phyloP scores from a whole-genome alignment of 805 yeast genomes.

The Dipodascopsis uninucleata region DNA sequence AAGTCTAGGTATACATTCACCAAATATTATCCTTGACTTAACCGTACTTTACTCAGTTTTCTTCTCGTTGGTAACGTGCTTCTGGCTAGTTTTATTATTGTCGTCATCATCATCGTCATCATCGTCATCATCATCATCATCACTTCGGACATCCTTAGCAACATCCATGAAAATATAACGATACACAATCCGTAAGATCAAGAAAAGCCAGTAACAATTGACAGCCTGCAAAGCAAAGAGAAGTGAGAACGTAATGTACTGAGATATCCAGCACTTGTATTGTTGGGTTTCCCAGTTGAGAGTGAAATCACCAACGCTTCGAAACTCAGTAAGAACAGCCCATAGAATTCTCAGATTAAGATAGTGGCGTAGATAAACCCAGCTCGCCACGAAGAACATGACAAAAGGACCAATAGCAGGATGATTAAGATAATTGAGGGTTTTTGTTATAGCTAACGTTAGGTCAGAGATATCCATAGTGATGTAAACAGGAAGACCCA shows the following conservation, averaged over 20 bases:
- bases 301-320: constrained; percentile 74
- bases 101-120: constrained; percentile 9
- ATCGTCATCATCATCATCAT: constrained; percentile 63
- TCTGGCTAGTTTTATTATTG: too few species aligned
- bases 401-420: constrained; percentile 61
- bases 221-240: constrained; percentile 79
- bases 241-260: constrained; percentile 77
- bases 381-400: constrained; percentile 58
- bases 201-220: constrained; percentile 81
- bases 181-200: constrained; percentile 72
- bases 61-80: too few species aligned
- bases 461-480: constrained; percentile 97
- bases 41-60: too few species aligned
- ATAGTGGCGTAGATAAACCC: constrained; percentile 90
- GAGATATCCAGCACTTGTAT: constrained; percentile 94
- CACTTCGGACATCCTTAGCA: constrained; percentile 80
- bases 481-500: constrained; percentile 84
- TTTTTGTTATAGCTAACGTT: constrained; percentile 77
- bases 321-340: constrained; percentile 78
- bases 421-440: constrained; percentile 80
- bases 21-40: too few species aligned
- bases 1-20: too few species aligned
- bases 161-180: constrained; percentile 60
- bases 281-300: constrained; percentile 87
- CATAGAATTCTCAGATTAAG: constrained; percentile 75